These are phyloP conservation scores for Aphanoascus verrucosus DNA, from an alignment of 2,329 filamentous ascomycete genomes.

Conservation along the genomic window DNA sequence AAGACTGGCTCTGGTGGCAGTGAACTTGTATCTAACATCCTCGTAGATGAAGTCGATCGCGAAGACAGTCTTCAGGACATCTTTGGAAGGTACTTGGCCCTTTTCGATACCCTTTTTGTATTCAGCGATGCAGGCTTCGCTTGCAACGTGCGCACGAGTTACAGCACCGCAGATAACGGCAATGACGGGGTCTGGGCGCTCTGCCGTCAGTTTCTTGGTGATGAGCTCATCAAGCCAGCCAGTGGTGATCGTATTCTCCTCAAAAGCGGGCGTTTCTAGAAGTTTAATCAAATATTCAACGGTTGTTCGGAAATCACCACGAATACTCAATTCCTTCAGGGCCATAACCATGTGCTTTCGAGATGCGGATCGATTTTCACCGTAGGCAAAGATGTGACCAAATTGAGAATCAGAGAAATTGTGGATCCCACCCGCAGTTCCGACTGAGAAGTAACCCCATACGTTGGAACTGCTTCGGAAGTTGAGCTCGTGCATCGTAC, in stretches of 20 bases:
- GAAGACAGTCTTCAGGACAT: conserved; percentile 95
- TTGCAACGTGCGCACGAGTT: conserved; percentile 89
- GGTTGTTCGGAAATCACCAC: conserved; percentile 96
- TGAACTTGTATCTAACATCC: conserved; percentile 93
- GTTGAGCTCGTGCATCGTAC: conserved; percentile 98
- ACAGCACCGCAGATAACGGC: conserved; percentile 94
- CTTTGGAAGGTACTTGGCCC: conserved; percentile 93
- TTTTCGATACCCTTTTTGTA: conserved; percentile 86
- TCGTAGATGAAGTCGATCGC: conserved; percentile 98
- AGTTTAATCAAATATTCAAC: conserved; percentile 99
- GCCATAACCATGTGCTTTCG: conserved; percentile 99
- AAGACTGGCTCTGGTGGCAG: conserved; percentile 77
- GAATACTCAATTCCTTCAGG: conserved; percentile 96
- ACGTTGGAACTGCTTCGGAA: conserved; percentile 98
- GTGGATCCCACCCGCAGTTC: conserved; percentile 92
- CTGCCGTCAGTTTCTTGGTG: conserved; percentile 91
- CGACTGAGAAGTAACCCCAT: conserved; percentile 99
- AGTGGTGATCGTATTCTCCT: conserved; percentile 98
- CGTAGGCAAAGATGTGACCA: conserved; percentile 98
- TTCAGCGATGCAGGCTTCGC: conserved; percentile 75
- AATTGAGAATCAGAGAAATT: conserved; percentile 99
- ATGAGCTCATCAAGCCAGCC: conserved; percentile 98
- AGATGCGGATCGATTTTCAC: conserved; percentile 91
- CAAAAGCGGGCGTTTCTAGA: conserved; percentile 93
- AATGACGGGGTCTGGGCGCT: conserved; percentile 84